Evolutionary conservation across 768 basidiomycete species (phyloP), one percentile per base, ranked within the genome.

Genomic region (Lactarius quietus): DNA sequence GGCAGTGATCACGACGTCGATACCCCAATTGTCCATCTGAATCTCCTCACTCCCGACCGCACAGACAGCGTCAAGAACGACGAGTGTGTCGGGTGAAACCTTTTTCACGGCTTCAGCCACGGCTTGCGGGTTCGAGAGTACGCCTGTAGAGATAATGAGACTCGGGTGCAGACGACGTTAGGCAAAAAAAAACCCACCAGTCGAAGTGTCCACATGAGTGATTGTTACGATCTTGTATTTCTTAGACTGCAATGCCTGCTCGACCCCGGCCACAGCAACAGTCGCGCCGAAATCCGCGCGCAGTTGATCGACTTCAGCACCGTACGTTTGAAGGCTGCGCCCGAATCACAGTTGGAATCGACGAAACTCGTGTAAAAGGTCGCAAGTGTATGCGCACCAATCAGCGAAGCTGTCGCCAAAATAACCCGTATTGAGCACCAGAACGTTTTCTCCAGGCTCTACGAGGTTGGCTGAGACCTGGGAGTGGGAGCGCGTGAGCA

Each of bases 41-140:
- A 99, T 95, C 74, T 98, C 94, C 75, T 98, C 97, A 70, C 89
- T 92, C 6, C 92, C 97, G 18, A 98, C 94, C 2, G 94, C 89
- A 77, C 97, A 99, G 31, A 99, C 97, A n/a, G 86, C 93, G 73
- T 99, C 97, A 64, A 94, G 80, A 9, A 91, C 80, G 51, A 94
- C 90, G 66, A 99, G 80, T 1, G 95, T 94, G 14, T 91, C 84
- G 1, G 96, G 95, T 0, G 93, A 94, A 65, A 92, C 83, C 31
- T 82, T 80, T 68, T 80, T 83, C 56, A 95, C 91, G 12, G 85
- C 82, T 57, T 85, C 83, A 23, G 86, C 86, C 69, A 99, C 85
- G 28, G 82, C 83, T 69, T 89, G 85, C 36, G 92, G 88, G 70
- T 94, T 82, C 18, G 93, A 94, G 55, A 98, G 82, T 17, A 98